These are phyloP conservation scores for Thecaphora thlaspeos DNA, from an alignment of 1,284 basidiomycete genomes.

Conservation along the genomic window DNA sequence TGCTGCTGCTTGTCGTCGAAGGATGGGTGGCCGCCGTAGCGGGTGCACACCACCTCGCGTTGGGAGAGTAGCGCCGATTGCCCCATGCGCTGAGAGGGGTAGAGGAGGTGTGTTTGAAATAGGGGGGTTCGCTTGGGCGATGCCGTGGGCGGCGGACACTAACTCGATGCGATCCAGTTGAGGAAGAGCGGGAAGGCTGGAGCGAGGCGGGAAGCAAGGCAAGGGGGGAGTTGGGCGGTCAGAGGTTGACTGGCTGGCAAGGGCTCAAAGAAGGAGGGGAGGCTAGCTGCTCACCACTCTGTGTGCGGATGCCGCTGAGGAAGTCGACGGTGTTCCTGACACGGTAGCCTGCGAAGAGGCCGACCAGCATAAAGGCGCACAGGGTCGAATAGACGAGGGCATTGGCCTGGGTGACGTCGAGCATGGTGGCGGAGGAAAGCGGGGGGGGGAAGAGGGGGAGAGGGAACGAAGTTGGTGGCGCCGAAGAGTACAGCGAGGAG, in stretches of 20 bases:
- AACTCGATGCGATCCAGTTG: constrained; percentile 58
- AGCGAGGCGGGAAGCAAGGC: neutral
- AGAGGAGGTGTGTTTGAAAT: no score
- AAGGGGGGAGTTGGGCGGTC: neutral
- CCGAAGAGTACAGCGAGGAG: no score
- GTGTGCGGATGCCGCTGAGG: constrained; percentile 54
- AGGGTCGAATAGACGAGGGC: constrained; percentile 55
- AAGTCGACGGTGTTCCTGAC: constrained; percentile 53
- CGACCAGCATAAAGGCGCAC: constrained; percentile 54
- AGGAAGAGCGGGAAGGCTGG: constrained; percentile 52
- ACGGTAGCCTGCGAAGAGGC: constrained; percentile 53
- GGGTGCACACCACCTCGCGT: no score
- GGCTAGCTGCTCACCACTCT: constrained; percentile 41
- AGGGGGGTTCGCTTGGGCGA: no score
- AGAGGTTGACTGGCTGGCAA: neutral
- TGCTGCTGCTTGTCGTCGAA: no score
- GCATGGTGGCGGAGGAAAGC: constrained; percentile 11
- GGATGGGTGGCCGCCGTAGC: no score
- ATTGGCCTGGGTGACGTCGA: constrained; percentile 44
- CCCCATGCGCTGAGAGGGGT: no score
- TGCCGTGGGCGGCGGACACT: constrained; percentile 15
- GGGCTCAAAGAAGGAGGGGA: neutral
- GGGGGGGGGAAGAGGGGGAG: neutral
- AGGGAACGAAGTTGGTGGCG: no score
- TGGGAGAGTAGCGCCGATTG: no score